phyloP scores from a whole-genome alignment of 1,284 basidiomycete species.

The Ustilago shanxiensis region DNA sequence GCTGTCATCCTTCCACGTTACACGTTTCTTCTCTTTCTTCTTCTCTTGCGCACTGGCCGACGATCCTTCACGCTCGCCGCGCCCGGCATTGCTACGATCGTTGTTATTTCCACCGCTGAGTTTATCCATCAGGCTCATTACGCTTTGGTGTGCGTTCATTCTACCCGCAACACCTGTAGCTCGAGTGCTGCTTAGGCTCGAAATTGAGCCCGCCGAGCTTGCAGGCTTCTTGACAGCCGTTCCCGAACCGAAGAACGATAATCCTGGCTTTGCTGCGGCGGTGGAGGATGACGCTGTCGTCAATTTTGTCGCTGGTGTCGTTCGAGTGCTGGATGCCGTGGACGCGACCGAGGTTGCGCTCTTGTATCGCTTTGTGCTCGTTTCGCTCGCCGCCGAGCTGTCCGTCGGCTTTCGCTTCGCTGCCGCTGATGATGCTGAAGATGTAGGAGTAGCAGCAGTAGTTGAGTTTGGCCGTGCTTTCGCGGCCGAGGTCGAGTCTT shows the following conservation, averaged over 20 bases:
- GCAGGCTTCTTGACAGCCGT: conserved; percentile 13
- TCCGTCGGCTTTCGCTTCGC: conserved; percentile 35
- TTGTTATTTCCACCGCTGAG: conserved; percentile 18
- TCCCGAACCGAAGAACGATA: conserved; percentile 25
- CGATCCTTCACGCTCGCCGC: background rate
- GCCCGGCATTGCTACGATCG: conserved; percentile 20
- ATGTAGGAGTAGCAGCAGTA: conserved; percentile 1
- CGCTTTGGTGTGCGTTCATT: conserved; percentile 16
- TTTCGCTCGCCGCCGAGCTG: conserved; percentile 7
- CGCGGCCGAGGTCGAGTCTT: conserved; percentile 9
- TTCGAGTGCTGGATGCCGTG: conserved; percentile 1
- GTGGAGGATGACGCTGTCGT: conserved; percentile 6
- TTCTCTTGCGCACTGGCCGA: conserved; percentile 2
- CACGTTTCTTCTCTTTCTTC: conserved; percentile 51
- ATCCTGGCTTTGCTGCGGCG: conserved; percentile 23
- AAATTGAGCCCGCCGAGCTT: background rate
- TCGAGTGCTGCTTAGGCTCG: conserved; percentile 3
- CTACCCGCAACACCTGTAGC: conserved; percentile 5
- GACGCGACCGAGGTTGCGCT: conserved; percentile 9
- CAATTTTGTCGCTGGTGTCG: conserved; percentile 2
- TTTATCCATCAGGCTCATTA: conserved; percentile 49
- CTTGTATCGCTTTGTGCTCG: conserved; percentile 37
- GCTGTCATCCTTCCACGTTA: conserved; percentile 54
- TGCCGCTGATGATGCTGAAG: conserved; percentile 5
- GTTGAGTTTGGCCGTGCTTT: background rate